Evolutionary conservation across 164 flowering plant genomes (phyloP).

Genomic region (Aristolochia fimbriata): DNA sequence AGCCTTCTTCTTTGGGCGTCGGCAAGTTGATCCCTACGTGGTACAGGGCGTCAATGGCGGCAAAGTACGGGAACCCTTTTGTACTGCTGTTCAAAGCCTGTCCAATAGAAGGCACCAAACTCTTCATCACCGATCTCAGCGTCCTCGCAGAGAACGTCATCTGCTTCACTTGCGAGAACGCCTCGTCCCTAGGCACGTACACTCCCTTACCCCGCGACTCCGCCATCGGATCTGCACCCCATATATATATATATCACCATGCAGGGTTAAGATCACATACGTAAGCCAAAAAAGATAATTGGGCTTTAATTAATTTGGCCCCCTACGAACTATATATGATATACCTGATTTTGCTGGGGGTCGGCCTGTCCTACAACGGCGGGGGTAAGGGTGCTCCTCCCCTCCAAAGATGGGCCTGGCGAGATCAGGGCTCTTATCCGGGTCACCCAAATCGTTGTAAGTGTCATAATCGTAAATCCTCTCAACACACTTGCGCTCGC

Average conservation of each 20-base stretch:
- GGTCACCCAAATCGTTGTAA: slow-evolving; percentile 59
- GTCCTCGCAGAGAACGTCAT: slow-evolving; percentile 9
- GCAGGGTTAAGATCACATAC: no score
- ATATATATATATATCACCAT: no score
- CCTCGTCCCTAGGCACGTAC: slow-evolving; percentile 38
- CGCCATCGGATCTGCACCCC: slow-evolving; percentile 22
- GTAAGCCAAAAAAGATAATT: no score
- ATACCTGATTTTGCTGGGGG: slow-evolving; percentile 6
- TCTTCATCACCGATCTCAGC: slow-evolving; percentile 11
- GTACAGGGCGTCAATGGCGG: slow-evolving; percentile 24
- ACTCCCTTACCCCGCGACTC: slow-evolving; percentile 6
- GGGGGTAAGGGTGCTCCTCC: slow-evolving; percentile 39
- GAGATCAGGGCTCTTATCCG: slow-evolving; percentile 20
- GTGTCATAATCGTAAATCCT: slow-evolving; percentile 59
- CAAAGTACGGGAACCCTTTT: slow-evolving; percentile 25
- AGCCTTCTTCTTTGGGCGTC: background rate
- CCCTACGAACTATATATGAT: background rate
- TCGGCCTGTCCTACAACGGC: slow-evolving; percentile 68
- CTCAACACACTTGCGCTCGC: slow-evolving; percentile 32
- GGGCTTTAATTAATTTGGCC: no score
- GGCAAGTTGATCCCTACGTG: slow-evolving; percentile 18
- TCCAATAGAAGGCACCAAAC: slow-evolving; percentile 18
- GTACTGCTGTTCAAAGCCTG: slow-evolving; percentile 3
- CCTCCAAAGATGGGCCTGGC: slow-evolving; percentile 50
- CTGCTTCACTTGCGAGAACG: slow-evolving; percentile 24